These are phyloP conservation scores for Hypoxylon rubiginosum DNA, from an alignment of 2,329 filamentous ascomycete genomes.

Conservation along the genomic window DNA sequence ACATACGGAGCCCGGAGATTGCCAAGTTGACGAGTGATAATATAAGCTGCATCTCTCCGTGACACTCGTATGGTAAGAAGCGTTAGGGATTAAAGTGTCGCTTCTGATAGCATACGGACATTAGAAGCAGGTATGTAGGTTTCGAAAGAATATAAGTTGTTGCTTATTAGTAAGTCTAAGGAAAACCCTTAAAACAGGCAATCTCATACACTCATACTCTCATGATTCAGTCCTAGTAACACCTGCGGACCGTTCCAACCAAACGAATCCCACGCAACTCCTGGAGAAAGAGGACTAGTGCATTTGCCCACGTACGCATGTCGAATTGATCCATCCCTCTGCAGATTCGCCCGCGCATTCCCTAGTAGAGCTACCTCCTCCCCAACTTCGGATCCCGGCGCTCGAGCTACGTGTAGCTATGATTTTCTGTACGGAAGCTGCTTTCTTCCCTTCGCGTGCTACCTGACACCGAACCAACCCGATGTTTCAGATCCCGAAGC, in stretches of 20 bases:
- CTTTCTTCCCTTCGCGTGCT: not conserved
- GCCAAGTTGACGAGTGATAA: too few relatives aligned
- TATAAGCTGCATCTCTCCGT: too few relatives aligned
- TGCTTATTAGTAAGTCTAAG: not conserved
- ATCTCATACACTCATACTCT: not conserved
- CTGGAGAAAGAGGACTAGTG: not conserved
- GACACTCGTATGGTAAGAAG: too few relatives aligned
- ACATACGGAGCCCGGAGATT: too few relatives aligned
- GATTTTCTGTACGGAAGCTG: not conserved
- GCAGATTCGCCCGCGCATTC: not conserved
- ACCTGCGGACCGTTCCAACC: not conserved
- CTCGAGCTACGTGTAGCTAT: not conserved
- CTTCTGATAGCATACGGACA: too few relatives aligned
- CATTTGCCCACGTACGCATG: not conserved
- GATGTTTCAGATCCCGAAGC: not conserved
- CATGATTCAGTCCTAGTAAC: not conserved
- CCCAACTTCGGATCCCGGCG: not conserved
- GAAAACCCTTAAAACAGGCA: not conserved
- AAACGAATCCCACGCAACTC: not conserved
- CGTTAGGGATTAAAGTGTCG: too few relatives aligned
- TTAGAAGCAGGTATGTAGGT: too few relatives aligned
- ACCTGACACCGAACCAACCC: not conserved
- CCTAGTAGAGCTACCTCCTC: not conserved
- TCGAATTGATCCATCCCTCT: not conserved
- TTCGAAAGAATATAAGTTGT: not conserved